Base-by-base conservation (phyloP, 129 eudicot genomes). In the Mikania micrantha region DNA sequence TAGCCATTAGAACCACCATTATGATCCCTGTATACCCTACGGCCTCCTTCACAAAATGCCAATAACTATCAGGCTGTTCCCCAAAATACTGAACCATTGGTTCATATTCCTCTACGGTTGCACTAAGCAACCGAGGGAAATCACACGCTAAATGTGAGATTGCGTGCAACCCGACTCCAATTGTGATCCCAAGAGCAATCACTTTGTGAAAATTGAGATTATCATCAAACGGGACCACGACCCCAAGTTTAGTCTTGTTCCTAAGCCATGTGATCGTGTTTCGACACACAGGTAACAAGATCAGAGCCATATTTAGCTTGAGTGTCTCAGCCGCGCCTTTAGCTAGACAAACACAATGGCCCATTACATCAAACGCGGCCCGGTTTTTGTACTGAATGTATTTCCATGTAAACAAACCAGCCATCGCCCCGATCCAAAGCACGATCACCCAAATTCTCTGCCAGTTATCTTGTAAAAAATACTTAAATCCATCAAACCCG, bases 271-370 rank as follows among this genome's bases (percentile, higher is more conserved):
- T 85, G 27, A 85, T 76, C 64, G 82, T 77, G 68, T 85, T 85
- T 48, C 91, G 78, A 64, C 88, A 85, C 57, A 85, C 88, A 0
- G 91, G 91, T 4, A 85, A 57, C 47, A 85, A 81, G 47, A 85
- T 82, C 21, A 85, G 60, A 16, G 91, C 91, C 91, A 85, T 85
- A 74, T 85, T 85, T 54, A 85, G 69, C 62, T 85, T 85, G 19
- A 80, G 74, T 5, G 84, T 85, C 83, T 85, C 91, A 0, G 88
- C 91, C 1, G 75, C 91, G 3, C 91, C 91, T 72, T 85, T 85
- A 13, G 91, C 91, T n/a, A 69, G 20, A 3, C 76, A 56, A 27
- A 85, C 85, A 63, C 91, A 85, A 28, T 82, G 78, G 1, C 91
- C 91, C 91, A 85, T 85, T 24, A 85, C 81, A 13, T 82, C 75